Base-by-base conservation (phyloP, 2,329 filamentous ascomycete species). In the Blumeria hordei region DNA sequence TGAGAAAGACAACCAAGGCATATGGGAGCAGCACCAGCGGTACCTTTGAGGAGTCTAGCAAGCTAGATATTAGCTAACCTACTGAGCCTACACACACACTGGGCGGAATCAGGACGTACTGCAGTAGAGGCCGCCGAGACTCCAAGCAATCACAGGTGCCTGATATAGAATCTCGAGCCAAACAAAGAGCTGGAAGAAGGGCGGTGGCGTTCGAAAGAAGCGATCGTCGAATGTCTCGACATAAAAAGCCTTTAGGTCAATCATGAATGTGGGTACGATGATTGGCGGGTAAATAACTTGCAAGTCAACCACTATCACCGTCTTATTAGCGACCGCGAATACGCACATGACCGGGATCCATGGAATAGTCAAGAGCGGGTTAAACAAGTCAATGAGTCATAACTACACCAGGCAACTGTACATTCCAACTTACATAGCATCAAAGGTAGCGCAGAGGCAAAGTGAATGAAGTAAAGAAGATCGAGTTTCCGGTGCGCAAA, bases 131-230 rank as follows among this genome's bases (percentile, higher is more conserved):
- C 70, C 78, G n/a, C 70, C 65, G 16, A 81, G 67, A 0, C 75
- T 74, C 76, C 76, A 82, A 12, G 78, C 54, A 49, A 74, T 77
- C 16, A 81, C 61, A 0, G 80, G 80, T 0, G 78, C 64, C 64
- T 83, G 80, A 62, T 76, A 79, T 16, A 77, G 56, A 1, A 75
- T 62, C 63, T 84, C 80, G 62, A 81, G 72, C 63, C 71, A 73
- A 32, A 73, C 70, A 62, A 76, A 79, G 12, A 69, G 59, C 10
- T 67, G 67, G 63, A 83, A 83, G 73, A 76, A 84, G 3, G 69
- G 64, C 41, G 78, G 78, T 1, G 76, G 71, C 3, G 68, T 62
- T 36, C 72, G 69, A 67, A 83, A 82, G 69, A 81, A 81, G 54
- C 73, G 75, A 62, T 84, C 80, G 12, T 72, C 69, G 64, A 81